phyloP scores from a whole-genome alignment of 2,329 filamentous ascomycete genomes.

The Aspergillus jensenii region DNA sequence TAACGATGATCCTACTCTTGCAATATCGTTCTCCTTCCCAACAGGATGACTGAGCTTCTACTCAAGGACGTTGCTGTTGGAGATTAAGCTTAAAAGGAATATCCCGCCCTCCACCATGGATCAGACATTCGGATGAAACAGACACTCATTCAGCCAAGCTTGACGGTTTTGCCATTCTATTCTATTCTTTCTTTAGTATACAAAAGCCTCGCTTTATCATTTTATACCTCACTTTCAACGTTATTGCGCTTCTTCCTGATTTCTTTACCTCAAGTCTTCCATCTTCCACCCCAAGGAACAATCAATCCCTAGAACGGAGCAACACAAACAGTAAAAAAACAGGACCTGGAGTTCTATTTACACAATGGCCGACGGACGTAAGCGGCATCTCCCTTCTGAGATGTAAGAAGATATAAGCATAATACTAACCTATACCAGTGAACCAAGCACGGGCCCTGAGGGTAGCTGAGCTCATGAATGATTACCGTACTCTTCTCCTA shows the following conservation, averaged over 20 bases:
- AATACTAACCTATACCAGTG: conserved; percentile 43
- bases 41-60: conserved; percentile 6
- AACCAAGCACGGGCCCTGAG: conserved; percentile 64
- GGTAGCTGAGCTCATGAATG: conserved; percentile 63
- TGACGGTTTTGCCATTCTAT: conserved; percentile 6
- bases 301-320: neutral
- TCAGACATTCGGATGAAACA: conserved; percentile 12
- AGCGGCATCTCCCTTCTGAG: conserved; percentile 23
- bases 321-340: neutral
- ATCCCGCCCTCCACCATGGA: conserved; percentile 21
- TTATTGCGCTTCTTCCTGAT: neutral
- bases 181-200: conserved; percentile 3
- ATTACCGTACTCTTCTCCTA: conserved; percentile 61
- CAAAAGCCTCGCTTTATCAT: neutral
- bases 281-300: conserved; percentile 1
- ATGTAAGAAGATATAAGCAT: neutral
- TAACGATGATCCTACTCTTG: conserved; percentile 28
- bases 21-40: conserved; percentile 10
- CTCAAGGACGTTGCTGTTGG: conserved; percentile 11
- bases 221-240: neutral
- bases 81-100: conserved; percentile 24
- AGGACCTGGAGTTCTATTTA: neutral
- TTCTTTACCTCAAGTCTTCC: neutral
- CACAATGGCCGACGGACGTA: conserved; percentile 59
- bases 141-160: conserved; percentile 7